Evolutionary conservation across 768 basidiomycete species (phyloP).

Genomic region (Dioszegia hungarica): DNA sequence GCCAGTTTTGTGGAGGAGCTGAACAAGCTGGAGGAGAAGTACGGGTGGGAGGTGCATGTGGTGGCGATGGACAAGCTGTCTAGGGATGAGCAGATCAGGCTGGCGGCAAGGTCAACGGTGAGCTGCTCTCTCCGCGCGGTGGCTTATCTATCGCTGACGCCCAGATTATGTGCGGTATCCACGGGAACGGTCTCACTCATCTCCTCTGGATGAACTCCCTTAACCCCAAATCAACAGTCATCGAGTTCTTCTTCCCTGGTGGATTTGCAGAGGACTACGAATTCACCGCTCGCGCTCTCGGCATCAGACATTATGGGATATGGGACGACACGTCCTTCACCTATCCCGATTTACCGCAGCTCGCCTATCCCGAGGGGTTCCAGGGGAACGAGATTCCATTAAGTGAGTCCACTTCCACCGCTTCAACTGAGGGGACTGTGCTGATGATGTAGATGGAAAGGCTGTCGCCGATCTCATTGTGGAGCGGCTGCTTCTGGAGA

Average conservation of each 20-base stretch:
- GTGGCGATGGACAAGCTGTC: slow-evolving; percentile 78
- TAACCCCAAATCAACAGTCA: slow-evolving; percentile 69
- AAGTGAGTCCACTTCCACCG: slow-evolving; percentile 53
- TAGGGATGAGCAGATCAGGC: slow-evolving; percentile 68
- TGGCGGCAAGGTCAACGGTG: slow-evolving; percentile 82
- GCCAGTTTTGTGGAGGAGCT: slow-evolving; percentile 71
- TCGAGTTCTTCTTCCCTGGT: slow-evolving; percentile 74
- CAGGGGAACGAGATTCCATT: slow-evolving; percentile 85
- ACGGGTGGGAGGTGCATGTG: slow-evolving; percentile 83
- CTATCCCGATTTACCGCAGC: slow-evolving; percentile 64
- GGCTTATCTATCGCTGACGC: not conserved
- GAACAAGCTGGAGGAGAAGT: slow-evolving; percentile 60
- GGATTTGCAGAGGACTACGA: slow-evolving; percentile 85
- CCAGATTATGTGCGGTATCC: slow-evolving; percentile 48
- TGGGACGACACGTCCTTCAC: slow-evolving; percentile 77
- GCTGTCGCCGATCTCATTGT: slow-evolving; percentile 39
- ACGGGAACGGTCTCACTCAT: slow-evolving; percentile 60
- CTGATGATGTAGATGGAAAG: slow-evolving; percentile 31
- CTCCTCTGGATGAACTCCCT: slow-evolving; percentile 73
- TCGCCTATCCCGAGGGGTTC: slow-evolving; percentile 80
- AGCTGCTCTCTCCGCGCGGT: slow-evolving; percentile 30
- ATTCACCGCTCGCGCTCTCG: slow-evolving; percentile 72
- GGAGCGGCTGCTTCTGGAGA: slow-evolving; percentile 35
- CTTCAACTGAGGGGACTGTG: not conserved
- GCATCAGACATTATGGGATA: slow-evolving; percentile 74